Evolutionary conservation across 192 early-diverging fungal genomes (phyloP).

Genomic region (Podila epicladia): DNA sequence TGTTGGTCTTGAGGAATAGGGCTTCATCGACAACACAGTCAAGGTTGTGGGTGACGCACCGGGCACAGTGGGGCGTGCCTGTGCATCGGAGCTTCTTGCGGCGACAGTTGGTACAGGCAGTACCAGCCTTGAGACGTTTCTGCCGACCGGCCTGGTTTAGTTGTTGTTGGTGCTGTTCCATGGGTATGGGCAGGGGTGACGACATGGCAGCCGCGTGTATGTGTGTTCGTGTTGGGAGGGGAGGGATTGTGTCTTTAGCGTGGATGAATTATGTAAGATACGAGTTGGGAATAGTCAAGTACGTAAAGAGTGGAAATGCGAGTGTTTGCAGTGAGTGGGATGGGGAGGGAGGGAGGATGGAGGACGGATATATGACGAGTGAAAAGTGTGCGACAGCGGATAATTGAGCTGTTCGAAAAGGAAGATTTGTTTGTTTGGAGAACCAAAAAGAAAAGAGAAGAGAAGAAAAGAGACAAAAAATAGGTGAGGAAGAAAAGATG

Average conservation of each 20-base stretch:
- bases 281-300: too few species aligned
- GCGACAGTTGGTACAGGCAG: conserved; percentile 48
- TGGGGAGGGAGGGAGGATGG: too few species aligned
- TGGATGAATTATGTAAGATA: too few species aligned
- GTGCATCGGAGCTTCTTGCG: conserved; percentile 49
- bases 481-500: too few species aligned
- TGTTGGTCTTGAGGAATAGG: conserved; percentile 50
- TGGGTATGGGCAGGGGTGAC: background rate
- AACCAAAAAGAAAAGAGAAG: background rate
- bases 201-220: background rate
- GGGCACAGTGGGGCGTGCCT: conserved; percentile 39
- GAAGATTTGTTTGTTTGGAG: background rate
- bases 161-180: background rate
- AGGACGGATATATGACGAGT: too few species aligned
- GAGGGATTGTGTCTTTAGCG: too few species aligned
- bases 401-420: too few species aligned
- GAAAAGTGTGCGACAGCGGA: too few species aligned
- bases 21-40: conserved; percentile 49
- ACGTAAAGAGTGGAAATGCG: too few species aligned
- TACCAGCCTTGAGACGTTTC: conserved; percentile 49
- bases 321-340: too few species aligned
- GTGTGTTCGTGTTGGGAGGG: conserved; percentile 2
- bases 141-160: conserved; percentile 27
- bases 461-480: background rate
- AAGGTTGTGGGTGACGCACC: conserved; percentile 42